phyloP scores from a whole-genome alignment of 2,329 filamentous ascomycete species.

The Tolypocladium tropicale region DNA sequence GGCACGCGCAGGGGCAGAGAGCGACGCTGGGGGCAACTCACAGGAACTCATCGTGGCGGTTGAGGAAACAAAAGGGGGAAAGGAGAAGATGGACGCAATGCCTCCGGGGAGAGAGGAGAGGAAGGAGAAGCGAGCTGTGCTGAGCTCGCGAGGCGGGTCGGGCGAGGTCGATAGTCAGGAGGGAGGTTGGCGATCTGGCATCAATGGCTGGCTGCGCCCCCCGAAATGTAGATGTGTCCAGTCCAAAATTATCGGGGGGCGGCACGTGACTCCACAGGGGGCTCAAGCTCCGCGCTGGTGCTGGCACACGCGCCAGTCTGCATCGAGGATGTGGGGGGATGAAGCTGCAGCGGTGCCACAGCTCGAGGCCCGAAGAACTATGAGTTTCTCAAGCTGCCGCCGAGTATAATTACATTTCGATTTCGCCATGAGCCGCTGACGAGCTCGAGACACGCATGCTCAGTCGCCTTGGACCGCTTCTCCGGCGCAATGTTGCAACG shows the following conservation, averaged over 20 bases:
- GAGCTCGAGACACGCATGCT: constrained; percentile 13
- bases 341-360: not conserved
- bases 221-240: constrained; percentile 34
- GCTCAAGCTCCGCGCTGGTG: not conserved
- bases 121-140: constrained; percentile 24
- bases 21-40: constrained; percentile 29
- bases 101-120: constrained; percentile 26
- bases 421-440: not conserved
- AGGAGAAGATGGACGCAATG: constrained; percentile 27
- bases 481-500: constrained; percentile 23
- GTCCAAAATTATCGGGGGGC: constrained; percentile 22
- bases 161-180: constrained; percentile 23
- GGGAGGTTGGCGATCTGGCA: constrained; percentile 33
- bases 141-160: constrained; percentile 23
- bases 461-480: constrained; percentile 10
- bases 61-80: constrained; percentile 13
- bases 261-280: constrained; percentile 19
- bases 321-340: constrained; percentile 3
- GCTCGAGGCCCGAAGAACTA: not conserved
- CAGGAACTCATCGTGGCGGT: constrained; percentile 43
- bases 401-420: not conserved
- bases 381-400: not conserved
- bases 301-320: not conserved
- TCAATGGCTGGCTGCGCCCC: constrained; percentile 17
- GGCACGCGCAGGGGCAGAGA: constrained; percentile 2